Base-by-base conservation (phyloP, 192 early-diverging fungal genomes). In the Coemansia sp. region DNA sequence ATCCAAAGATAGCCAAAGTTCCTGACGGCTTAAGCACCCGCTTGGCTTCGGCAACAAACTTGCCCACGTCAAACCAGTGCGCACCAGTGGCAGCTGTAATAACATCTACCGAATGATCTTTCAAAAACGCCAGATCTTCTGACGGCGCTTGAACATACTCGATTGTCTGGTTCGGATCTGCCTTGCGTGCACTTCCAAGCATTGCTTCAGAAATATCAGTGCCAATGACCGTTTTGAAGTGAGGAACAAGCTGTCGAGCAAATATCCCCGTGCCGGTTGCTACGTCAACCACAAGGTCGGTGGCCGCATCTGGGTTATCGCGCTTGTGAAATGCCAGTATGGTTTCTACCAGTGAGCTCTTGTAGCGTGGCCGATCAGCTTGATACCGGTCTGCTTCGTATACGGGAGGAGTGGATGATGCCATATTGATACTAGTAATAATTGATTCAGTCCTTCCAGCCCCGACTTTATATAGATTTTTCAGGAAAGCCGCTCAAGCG, bases 201-300 rank as follows among this genome's bases (percentile, higher is more conserved):
- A 80, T 80, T 23, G 36, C 44, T 0, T 40, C 40, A 2, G 78
- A 80, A 2, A 76, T 59, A 33, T 80, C 78, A 0, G 63, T 57
- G 12, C 68, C 78, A 37, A 75, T 31, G 5, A 80, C 78, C 28
- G 43, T n/a, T 0, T 18, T 38, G 26, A 62, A 62, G 50, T 30
- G 19, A 39, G 39, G 8, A 50, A 56, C 37, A 19, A 70, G 63
- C 59, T 67, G 67, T 28, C 63, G 62, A 2, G 72, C 68, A 59
- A 80, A 63, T 36, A 71, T 68, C 2, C 79, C 79, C 2, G 79
- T 80, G 5, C 79, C 79, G 4, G 72, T 69, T 19, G 72, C 79
- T 1, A 80, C 65, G 38, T 80, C 79, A 2, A 80, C 69, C 4
- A 59, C 72, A 5, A 80, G 59, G 23, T 59, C 55, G 13, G 68